These are phyloP conservation scores for Eragrostis nindensis DNA, from an alignment of 176 grass and related monocot genomes.

Conservation along the genomic window DNA sequence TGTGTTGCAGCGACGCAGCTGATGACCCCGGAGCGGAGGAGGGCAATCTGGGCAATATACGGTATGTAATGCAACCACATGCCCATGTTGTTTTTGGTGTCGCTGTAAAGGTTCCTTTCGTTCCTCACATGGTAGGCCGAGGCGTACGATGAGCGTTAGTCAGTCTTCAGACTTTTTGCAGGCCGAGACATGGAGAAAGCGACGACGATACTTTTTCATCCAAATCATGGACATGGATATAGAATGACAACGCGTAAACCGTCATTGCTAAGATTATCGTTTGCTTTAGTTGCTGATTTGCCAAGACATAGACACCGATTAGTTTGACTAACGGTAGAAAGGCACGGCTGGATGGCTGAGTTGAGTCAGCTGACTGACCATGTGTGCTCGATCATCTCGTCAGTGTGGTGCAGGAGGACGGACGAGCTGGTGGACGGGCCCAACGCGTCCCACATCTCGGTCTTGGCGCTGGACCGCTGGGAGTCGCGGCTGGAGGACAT, in stretches of 20 bases:
- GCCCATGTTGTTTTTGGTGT: not conserved
- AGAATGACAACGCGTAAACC: not conserved
- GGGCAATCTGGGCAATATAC: constrained; percentile 95
- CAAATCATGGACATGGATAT: not conserved
- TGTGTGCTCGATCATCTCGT: not conserved
- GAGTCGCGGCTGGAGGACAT: constrained; percentile 81
- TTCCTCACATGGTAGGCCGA: not conserved
- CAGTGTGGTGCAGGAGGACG: constrained; percentile 98
- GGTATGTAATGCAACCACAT: constrained; percentile 44
- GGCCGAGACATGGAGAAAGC: not conserved
- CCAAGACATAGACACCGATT: no score
- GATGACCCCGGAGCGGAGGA: constrained; percentile 87
- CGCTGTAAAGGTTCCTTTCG: not conserved
- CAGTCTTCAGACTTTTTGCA: not conserved
- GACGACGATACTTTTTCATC: not conserved
- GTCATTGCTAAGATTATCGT: not conserved
- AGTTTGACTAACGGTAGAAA: not conserved
- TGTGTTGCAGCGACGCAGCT: constrained; percentile 73
- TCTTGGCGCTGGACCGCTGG: constrained; percentile 82
- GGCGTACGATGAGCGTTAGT: not conserved
- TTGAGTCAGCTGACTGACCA: no score
- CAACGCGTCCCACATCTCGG: constrained; percentile 84
- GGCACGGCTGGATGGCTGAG: not conserved
- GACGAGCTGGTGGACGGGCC: constrained; percentile 94
- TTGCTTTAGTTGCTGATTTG: not conserved